Evolutionary conservation across 2,329 filamentous ascomycete species (phyloP).

Genomic region (Cladorrhinum sp.): DNA sequence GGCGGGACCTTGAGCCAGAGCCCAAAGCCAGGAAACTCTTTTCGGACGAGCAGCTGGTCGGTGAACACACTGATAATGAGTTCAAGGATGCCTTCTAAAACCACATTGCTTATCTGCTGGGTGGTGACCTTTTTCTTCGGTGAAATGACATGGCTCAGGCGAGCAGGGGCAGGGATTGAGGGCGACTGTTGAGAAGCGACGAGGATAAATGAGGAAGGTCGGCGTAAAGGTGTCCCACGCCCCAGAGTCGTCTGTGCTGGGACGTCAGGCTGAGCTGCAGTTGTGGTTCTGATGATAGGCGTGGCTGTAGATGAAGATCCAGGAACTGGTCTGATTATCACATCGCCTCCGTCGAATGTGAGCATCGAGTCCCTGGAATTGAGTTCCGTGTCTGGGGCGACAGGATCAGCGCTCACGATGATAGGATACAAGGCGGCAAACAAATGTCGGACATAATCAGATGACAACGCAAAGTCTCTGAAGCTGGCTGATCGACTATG

Average conservation of each 20-base stretch:
- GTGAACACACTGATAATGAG: conserved; percentile 77
- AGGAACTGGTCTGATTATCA: conserved; percentile 73
- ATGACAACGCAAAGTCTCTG: conserved; percentile 74
- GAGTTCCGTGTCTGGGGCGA: conserved; percentile 82
- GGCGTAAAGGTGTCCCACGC: conserved; percentile 63
- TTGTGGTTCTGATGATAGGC: conserved; percentile 72
- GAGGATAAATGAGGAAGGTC: conserved; percentile 88
- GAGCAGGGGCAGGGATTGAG: conserved; percentile 56
- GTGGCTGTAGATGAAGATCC: conserved; percentile 54
- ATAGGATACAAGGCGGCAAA: conserved; percentile 81
- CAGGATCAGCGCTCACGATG: conserved; percentile 79
- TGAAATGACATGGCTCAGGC: conserved; percentile 61
- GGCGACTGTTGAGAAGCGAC: conserved; percentile 68
- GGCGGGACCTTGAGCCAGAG: conserved; percentile 86
- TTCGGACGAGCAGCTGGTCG: conserved; percentile 79
- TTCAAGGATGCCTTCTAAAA: conserved; percentile 74
- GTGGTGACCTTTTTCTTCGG: conserved; percentile 51
- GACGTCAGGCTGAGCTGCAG: conserved; percentile 47
- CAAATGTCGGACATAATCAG: conserved; percentile 77
- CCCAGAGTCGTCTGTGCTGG: conserved; percentile 43
- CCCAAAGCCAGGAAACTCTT: conserved; percentile 86
- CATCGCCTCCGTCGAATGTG: conserved; percentile 81
- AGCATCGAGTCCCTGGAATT: conserved; percentile 76
- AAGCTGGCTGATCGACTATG: conserved; percentile 75
- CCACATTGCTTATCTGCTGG: conserved; percentile 59